Evolutionary conservation across 2,329 filamentous ascomycete species (phyloP).

Genomic region (Neopestalotiopsis clavispora): DNA sequence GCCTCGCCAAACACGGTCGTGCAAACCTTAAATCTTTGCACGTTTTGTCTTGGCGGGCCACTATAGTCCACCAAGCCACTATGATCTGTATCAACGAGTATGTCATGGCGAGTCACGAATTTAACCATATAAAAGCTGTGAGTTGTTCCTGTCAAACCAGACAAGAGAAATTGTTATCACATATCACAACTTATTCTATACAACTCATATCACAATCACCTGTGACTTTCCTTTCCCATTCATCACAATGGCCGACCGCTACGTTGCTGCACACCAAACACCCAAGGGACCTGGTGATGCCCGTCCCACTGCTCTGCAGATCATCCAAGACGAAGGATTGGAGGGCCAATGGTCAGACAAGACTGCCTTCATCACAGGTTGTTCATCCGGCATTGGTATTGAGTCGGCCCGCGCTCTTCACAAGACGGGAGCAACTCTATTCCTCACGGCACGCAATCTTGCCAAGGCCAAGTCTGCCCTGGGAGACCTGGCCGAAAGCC

Average conservation of each 20-base stretch:
- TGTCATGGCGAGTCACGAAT: no score
- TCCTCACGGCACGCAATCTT: slow-evolving; percentile 22
- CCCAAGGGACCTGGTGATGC: slow-evolving; percentile 25
- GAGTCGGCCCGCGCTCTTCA: slow-evolving; percentile 22
- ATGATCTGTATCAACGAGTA: no score
- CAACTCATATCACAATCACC: not conserved
- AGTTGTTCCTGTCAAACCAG: no score
- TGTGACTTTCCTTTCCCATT: not conserved
- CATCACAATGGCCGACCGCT: slow-evolving; percentile 1
- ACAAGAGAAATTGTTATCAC: no score
- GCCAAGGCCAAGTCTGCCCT: slow-evolving; percentile 21
- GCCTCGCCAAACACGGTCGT: no score
- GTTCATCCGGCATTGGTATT: slow-evolving; percentile 22
- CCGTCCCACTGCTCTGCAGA: slow-evolving; percentile 23
- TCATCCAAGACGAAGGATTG: slow-evolving; percentile 1
- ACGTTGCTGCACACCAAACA: slow-evolving; percentile 21
- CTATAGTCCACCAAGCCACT: no score
- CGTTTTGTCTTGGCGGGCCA: no score
- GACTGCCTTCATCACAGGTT: slow-evolving; percentile 24
- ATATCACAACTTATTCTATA: not conserved
- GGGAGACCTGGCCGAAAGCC: not conserved
- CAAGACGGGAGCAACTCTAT: slow-evolving; percentile 24
- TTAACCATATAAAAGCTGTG: no score
- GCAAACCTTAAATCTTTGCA: no score
- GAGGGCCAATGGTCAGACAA: not conserved